Evolutionary conservation across 2,329 filamentous ascomycete species (phyloP).

Genomic region (Erysiphe pulchra): DNA sequence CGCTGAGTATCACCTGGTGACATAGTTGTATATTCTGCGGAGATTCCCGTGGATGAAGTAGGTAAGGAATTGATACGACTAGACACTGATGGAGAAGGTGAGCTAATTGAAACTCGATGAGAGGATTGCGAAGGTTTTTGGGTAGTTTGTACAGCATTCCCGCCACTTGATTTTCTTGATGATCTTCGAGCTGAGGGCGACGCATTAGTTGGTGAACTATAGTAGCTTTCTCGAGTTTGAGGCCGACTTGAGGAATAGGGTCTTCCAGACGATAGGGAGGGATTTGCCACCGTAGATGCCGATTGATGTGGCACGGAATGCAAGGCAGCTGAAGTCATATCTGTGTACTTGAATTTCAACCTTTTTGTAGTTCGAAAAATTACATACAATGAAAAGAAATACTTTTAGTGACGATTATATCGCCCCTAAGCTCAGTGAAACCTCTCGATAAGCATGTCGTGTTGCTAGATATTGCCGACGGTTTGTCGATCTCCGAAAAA

Average conservation of each 20-base stretch:
- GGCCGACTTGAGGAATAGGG: constrained; percentile 28
- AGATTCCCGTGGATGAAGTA: constrained; percentile 14
- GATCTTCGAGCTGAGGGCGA: constrained; percentile 26
- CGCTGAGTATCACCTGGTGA: constrained; percentile 23
- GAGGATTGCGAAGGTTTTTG: constrained; percentile 7
- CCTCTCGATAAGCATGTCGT: constrained; percentile 20
- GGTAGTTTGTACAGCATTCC: constrained; percentile 17
- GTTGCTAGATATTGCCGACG: constrained; percentile 5
- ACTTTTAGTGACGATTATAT: constrained; percentile 8
- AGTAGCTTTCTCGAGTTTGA: constrained; percentile 28
- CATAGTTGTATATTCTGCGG: constrained; percentile 12
- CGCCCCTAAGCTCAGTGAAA: constrained; percentile 16
- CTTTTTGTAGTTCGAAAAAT: neutral
- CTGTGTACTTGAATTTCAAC: constrained; percentile 10
- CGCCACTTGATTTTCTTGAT: constrained; percentile 24
- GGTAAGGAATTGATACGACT: constrained; percentile 12
- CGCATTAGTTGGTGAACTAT: constrained; percentile 15
- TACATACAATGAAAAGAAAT: neutral
- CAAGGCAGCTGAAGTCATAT: constrained; percentile 38
- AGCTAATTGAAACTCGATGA: constrained; percentile 8
- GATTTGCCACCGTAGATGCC: constrained; percentile 20
- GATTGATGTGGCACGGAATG: constrained; percentile 31
- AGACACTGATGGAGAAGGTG: constrained; percentile 4
- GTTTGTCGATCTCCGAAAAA: neutral
- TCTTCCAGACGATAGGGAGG: constrained; percentile 22